Base-by-base conservation (phyloP, 768 basidiomycete genomes). In the Clavaria fumosa region DNA sequence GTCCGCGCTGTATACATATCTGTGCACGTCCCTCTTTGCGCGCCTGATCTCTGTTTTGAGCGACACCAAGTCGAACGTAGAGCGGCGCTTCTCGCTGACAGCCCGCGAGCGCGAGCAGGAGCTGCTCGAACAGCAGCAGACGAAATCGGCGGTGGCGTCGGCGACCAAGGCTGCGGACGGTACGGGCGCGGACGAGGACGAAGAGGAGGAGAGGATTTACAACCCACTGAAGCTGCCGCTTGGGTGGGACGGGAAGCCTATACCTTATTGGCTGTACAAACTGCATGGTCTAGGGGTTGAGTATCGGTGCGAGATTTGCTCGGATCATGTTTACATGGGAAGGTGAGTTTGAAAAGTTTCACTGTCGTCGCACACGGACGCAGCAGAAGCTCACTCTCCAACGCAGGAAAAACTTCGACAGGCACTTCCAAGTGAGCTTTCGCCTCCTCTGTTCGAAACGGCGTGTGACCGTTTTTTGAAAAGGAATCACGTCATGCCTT, bases 261-360 rank as follows among this genome's bases (percentile, higher is more conserved):
- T 99, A 50, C 95, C 95, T 23, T 96, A 93, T 53, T 96, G 91
- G 91, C 49, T 99, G 38, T 99, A 91, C 63, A 97, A 97, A 59
- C 62, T 99, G 24, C 95, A 99, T 52, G 95, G 95, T 6, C 67
- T 97, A 24, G 95, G 95, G n/a, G 90, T 95, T 20, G 88, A 93
- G 56, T 99, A 96, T 56, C 73, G 78, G 40, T 99, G 95, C 49
- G 93, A 97, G 62, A 93, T 99, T 48, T 97, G 93, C 53, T 90
- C 86, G 10, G 91, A 91, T 53, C 82, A 82, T 53, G 82, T 90
- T 7, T 96, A 96, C 56, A 91, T 93, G 88, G 91, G 91, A 50
- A 72, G 85, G 84, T 81, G 47, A 40, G 72, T 47, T n/a, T 7
- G 22, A 23, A 12, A 17, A 14, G n/a, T n/a, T n/a, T n/a, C n/a